Conservation (phyloP, 2,329 filamentous ascomycete genomes). For the Botrytis galanthina region DNA sequence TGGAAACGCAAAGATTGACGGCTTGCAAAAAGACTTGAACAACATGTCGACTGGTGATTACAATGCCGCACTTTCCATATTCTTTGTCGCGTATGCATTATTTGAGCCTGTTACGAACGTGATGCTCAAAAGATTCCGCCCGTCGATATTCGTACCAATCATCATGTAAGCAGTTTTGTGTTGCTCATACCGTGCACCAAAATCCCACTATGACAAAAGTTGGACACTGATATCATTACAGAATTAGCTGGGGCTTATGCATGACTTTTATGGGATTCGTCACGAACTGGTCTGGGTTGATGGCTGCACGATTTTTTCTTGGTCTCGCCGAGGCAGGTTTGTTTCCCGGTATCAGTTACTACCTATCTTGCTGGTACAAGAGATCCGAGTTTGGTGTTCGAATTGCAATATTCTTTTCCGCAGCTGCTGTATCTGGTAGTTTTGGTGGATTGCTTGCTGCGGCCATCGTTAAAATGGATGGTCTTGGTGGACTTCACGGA, state of each 20-base stretch:
- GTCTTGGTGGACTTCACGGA: conserved; percentile 54
- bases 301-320: conserved; percentile 53
- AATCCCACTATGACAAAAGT: background rate
- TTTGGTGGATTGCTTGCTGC: conserved; percentile 74
- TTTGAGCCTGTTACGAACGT: conserved; percentile 76
- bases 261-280: conserved; percentile 55
- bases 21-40: conserved; percentile 57
- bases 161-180: conserved; percentile 63
- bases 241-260: conserved; percentile 62
- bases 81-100: conserved; percentile 81
- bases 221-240: conserved; percentile 32
- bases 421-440: conserved; percentile 74
- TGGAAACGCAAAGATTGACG: conserved; percentile 66
- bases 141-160: conserved; percentile 74
- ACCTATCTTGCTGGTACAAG: conserved; percentile 82
- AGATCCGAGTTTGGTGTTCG: conserved; percentile 77
- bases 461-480: conserved; percentile 68
- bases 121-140: conserved; percentile 67
- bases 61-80: conserved; percentile 74
- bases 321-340: conserved; percentile 73
- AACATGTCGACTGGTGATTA: conserved; percentile 64
- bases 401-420: conserved; percentile 79
- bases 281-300: conserved; percentile 36
- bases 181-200: background rate
- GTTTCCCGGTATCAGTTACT: conserved; percentile 76